Evolutionary conservation across 2,329 filamentous ascomycete species (phyloP).

Genomic region (Aureobasidium sp.): DNA sequence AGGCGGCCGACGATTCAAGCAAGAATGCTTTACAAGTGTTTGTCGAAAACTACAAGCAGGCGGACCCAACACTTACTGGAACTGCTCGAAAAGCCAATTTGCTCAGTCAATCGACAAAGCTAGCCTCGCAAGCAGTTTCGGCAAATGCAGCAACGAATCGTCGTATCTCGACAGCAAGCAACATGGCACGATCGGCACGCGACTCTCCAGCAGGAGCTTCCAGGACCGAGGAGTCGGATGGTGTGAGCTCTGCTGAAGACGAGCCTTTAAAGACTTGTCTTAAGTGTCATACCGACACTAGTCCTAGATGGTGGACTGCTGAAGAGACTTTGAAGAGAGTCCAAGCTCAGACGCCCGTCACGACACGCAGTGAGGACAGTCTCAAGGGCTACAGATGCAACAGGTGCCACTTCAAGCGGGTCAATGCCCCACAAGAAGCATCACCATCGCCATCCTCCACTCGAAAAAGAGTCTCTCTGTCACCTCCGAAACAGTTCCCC

Average conservation of each 20-base stretch:
- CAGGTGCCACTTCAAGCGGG: slow-evolving; percentile 40
- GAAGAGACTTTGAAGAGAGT: slow-evolving; percentile 1
- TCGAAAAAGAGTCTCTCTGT: slow-evolving; percentile 16
- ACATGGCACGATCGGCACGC: slow-evolving; percentile 24
- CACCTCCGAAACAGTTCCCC: slow-evolving; percentile 21
- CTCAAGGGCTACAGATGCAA: slow-evolving; percentile 34
- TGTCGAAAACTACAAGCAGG: slow-evolving; percentile 86
- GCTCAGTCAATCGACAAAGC: slow-evolving; percentile 56
- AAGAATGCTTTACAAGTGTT: slow-evolving; percentile 78
- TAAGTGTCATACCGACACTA: slow-evolving; percentile 54
- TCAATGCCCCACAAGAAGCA: slow-evolving; percentile 28
- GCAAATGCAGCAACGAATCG: slow-evolving; percentile 24
- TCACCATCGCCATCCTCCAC: slow-evolving; percentile 1
- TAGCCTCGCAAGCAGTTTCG: slow-evolving; percentile 28
- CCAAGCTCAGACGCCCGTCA: not conserved
- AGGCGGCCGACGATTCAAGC: slow-evolving; percentile 62
- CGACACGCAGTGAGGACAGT: slow-evolving; percentile 1
- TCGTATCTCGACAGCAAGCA: slow-evolving; percentile 31
- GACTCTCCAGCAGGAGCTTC: slow-evolving; percentile 23
- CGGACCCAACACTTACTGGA: slow-evolving; percentile 80
- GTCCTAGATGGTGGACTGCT: slow-evolving; percentile 48
- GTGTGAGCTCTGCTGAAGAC: slow-evolving; percentile 24
- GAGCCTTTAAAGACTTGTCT: slow-evolving; percentile 30
- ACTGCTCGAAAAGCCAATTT: slow-evolving; percentile 89
- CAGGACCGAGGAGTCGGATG: slow-evolving; percentile 22